Base-by-base conservation (phyloP, 2,329 filamentous ascomycete species). In the Juglanconis juglandina region DNA sequence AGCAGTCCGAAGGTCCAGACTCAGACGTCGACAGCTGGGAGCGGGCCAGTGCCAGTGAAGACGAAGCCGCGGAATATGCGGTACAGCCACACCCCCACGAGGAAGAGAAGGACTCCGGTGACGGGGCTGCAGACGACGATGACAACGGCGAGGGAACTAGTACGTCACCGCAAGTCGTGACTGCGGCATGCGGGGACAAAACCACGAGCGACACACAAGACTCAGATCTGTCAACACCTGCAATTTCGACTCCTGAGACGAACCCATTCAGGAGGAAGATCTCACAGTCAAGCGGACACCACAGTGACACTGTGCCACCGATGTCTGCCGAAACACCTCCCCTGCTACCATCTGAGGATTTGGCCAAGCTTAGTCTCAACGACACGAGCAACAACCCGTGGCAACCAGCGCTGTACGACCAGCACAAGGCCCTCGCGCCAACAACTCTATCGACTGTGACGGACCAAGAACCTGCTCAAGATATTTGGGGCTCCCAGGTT, bases 211-310 rank as follows among this genome's bases (percentile, higher is more conserved):
- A 51, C 4, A 48, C 35, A 35, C 11, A 30, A 32, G 17, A 49
- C 24, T 13, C 53, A 13, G 5, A 39, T 44, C 32, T 24, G 4
- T 42, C 57, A 3, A 42, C 14, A 2, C 37, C 53, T 47, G 54
- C 41, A 14, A 8, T 13, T 14, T 32, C 48, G 13, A 34, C 35
- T 33, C 37, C 24, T 14, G 71, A 80, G 59, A 83, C 81, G 24
- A 85, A 85, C 56, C 82, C 82, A 0, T 85, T 85, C 68, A 81
- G 80, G 62, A 78, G 80, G 59, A 81, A 81, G 64, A 72, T 72
- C 4, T 60, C 75, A 4, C 48, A 33, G 56, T 59, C 61, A 53
- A 54, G 64, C 30, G 46, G 39, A 13, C 53, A 51, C 11, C 49
- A 53, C 33, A n/a, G 59, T 62, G 44, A 10, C 44, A 46, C 39